Percentiles rank a stretch among this genome's conserved stretches.
phyloP scores from a whole-genome alignment of 176 grass and related monocot species.

The Dendrocalamus sinicus region DNA sequence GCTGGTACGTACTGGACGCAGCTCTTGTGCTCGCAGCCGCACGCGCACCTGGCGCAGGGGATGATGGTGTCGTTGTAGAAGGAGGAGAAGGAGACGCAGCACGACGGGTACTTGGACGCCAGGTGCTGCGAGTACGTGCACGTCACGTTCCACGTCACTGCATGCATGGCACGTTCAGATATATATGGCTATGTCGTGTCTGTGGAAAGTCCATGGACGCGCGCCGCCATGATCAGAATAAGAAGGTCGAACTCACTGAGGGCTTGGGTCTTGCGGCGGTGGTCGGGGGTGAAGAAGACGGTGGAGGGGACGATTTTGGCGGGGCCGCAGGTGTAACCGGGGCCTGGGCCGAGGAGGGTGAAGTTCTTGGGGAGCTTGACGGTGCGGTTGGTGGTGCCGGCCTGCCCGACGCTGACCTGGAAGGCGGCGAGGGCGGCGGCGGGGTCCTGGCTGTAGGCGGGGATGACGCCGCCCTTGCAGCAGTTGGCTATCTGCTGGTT shows the following conservation, averaged over 20 bases:
- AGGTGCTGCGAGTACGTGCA: conserved; percentile 88
- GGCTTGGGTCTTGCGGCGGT: conserved; percentile 81
- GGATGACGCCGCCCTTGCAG: conserved; percentile 77
- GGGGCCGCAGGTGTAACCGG: conserved; percentile 77
- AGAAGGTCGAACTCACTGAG: conserved; percentile 55
- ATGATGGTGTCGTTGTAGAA: conserved; percentile 97
- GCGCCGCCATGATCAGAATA: neutral
- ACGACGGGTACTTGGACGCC: conserved; percentile 81
- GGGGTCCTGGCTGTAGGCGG: conserved; percentile 71
- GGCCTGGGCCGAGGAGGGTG: conserved; percentile 76
- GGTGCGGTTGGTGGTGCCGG: conserved; percentile 87
- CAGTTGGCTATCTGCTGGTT: conserved; percentile 98
- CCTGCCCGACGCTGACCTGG: conserved; percentile 85
- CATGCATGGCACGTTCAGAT: neutral
- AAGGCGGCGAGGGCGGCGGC: conserved; percentile 59
- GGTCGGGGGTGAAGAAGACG: conserved; percentile 65
- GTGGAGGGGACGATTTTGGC: conserved; percentile 81
- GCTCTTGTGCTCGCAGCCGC: conserved; percentile 88
- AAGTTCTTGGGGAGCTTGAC: conserved; percentile 96
- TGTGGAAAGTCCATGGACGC: neutral
- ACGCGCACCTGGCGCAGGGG: conserved; percentile 78
- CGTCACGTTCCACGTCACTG: conserved; percentile 96
- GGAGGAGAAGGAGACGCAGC: conserved; percentile 94
- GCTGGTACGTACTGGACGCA: conserved; percentile 59
- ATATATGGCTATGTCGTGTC: neutral